Base-by-base conservation (phyloP, 73 alveolate species). In the Halteria grandinella region DNA sequence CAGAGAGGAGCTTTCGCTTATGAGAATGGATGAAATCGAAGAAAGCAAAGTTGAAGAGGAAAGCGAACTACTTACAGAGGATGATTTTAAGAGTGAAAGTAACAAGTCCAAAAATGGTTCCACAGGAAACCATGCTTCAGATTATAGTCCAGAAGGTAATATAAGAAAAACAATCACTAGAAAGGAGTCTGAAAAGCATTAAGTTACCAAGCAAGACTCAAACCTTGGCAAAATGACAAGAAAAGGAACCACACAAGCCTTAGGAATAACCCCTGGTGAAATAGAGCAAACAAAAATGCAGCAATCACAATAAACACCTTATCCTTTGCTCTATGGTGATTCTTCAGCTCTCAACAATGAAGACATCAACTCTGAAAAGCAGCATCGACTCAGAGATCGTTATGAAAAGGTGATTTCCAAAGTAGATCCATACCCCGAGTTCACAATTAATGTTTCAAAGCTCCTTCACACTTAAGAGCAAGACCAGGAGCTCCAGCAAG, bases 361-460 rank as follows among this genome's bases (percentile, higher is more conserved):
- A 39, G 78, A 62, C 15, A 29, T 17, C 44, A 7, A 18, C 29
- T 17, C 8, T 6, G 43, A 62, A 23, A 34, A 40, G 63, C 36
- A 62, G 24, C 7, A 62, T 43, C 32, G 78, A 20, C 45, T 62
- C 2, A 40, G n/a, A n/a, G n/a, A n/a, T n/a, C n/a, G n/a, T n/a
- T n/a, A n/a, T n/a, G n/a, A 34, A 23, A 39, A 39, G 5, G 62
- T 62, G 12, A 14, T 62, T n/a, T 17, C 34, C 3, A 36, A 62
- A 40, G 60, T 62, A 6, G 78, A 62, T 39, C 41, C 78, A 4
- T 36, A 40, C 3, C 78, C 78, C 5, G 78, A 62, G 23, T 62
- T 62, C 44, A 62, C 78, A 10, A 62, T 20, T 29, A 62, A 62
- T 62, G 78, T 62, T 21, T 62, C 78, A 10, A 39, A 31, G 25